A percentile compares a stretch with the other conserved stretches of the same genome.
phyloP scores from a whole-genome alignment of 768 basidiomycete genomes.

The Termitomyces sp. region DNA sequence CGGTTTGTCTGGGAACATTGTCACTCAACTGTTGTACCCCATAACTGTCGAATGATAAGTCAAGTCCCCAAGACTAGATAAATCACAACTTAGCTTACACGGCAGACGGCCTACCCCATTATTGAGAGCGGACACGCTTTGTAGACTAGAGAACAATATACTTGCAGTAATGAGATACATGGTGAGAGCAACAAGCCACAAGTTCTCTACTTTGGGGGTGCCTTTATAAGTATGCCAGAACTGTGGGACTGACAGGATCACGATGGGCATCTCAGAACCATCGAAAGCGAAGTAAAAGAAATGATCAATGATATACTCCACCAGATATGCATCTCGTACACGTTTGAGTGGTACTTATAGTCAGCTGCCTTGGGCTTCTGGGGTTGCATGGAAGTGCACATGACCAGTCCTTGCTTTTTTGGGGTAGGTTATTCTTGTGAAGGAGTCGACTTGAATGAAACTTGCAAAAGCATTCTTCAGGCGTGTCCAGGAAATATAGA shows the following conservation, averaged over 20 bases:
- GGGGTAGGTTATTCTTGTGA: not conserved
- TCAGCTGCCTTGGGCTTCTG: not conserved
- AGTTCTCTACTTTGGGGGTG: not conserved
- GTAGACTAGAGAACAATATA: not conserved
- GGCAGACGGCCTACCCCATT: constrained; percentile 35
- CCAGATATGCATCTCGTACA: not conserved
- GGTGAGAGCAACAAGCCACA: not conserved
- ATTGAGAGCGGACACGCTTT: constrained; percentile 3
- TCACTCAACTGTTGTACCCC: constrained; percentile 57
- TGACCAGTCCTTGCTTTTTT: not conserved
- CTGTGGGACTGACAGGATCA: not conserved
- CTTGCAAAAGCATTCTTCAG: not conserved
- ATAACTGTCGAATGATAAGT: constrained; percentile 32
- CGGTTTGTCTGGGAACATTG: not conserved
- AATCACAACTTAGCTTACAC: constrained; percentile 20
- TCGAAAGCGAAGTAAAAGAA: not conserved
- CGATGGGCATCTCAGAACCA: not conserved
- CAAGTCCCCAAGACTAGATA: not conserved
- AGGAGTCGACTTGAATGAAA: not conserved
- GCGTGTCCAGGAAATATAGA: not conserved
- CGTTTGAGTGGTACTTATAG: not conserved
- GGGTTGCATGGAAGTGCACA: not conserved
- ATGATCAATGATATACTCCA: not conserved
- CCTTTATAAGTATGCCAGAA: not conserved
- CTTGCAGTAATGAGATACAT: not conserved